Evolutionary conservation across 768 basidiomycete species (phyloP), one percentile per base, ranked within the genome.

Genomic region (Pisolithus marmoratus): DNA sequence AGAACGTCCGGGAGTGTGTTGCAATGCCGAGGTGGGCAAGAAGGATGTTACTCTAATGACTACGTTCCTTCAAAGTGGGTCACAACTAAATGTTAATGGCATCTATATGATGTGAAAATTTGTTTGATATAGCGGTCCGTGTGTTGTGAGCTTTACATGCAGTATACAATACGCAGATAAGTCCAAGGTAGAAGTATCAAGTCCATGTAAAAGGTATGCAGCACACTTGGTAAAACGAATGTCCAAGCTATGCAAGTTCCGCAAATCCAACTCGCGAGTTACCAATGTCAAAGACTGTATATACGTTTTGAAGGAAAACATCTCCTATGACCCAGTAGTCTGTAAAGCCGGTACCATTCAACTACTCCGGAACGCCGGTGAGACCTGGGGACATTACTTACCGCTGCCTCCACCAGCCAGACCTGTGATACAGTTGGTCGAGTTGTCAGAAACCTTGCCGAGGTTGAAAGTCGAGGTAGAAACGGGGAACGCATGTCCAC

Each of bases 1-100:
- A 87, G 53, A 98, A 95, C 68, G 80, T 98, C n/a, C 75, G 90
- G 54, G 96, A 99, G 65, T 91, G 91, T 61, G 82, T 94, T 38
- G 82, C 91, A 5, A 91, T 96, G 77, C 94, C 94, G 1, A 73
- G 95, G 53, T 94, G 91, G 90, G 77, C 84, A 14, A 89, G 87
- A 31, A 76, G 83, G 63, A 86, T 89, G 84, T 55, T 85, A 46
- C 64, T 90, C 57, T 90, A 65, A 68, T 46, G 14, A 43, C 24
- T 9, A 23, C 43, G 15, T n/a, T 20, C 26, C 38, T 17, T 38
- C 38, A n/a, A n/a, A n/a, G n/a, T n/a, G n/a, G n/a, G n/a, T n/a
- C n/a, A n/a, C n/a, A 19, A 14, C 38, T n/a, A 38, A n/a, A 7
- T n/a, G 8, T 7, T 20, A 41, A 20, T 19, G 40, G n/a, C 40